A percentile compares a stretch with the other conserved stretches of the same genome.
phyloP scores from a whole-genome alignment of 169 alveolate species.

The Plasmodium vivax region DNA sequence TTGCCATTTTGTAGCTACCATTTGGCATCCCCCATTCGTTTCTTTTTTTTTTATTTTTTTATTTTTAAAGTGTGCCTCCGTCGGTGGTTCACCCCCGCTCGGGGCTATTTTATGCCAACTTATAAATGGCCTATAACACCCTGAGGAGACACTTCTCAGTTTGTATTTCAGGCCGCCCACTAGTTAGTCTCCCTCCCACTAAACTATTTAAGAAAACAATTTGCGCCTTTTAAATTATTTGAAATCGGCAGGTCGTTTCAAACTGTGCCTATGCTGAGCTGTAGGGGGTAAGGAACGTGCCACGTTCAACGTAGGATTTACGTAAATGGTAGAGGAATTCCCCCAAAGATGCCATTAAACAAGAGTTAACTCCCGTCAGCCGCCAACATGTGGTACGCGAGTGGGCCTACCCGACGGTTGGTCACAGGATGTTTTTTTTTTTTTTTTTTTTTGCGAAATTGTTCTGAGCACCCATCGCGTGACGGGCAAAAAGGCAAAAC shows the following conservation, averaged over 20 bases:
- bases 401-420: background rate
- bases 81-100: background rate
- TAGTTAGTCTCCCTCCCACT: background rate
- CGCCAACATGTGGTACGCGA: background rate
- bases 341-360: background rate
- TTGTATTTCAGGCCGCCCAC: background rate
- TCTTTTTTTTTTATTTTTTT: background rate
- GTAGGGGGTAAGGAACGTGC: background rate
- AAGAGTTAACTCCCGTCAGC: background rate
- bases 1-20: background rate
- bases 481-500: background rate
- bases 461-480: background rate
- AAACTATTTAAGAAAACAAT: background rate
- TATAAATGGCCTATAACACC: background rate
- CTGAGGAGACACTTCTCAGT: conserved; percentile 2
- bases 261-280: background rate
- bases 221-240: background rate
- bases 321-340: background rate
- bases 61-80: background rate
- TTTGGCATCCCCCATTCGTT: background rate
- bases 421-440: background rate
- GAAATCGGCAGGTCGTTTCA: background rate
- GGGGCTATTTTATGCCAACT: background rate
- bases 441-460: background rate
- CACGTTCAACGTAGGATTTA: background rate